These are phyloP conservation scores for Amauroascus verrucosus DNA, from an alignment of 2,329 filamentous ascomycete genomes.

Conservation along the genomic window DNA sequence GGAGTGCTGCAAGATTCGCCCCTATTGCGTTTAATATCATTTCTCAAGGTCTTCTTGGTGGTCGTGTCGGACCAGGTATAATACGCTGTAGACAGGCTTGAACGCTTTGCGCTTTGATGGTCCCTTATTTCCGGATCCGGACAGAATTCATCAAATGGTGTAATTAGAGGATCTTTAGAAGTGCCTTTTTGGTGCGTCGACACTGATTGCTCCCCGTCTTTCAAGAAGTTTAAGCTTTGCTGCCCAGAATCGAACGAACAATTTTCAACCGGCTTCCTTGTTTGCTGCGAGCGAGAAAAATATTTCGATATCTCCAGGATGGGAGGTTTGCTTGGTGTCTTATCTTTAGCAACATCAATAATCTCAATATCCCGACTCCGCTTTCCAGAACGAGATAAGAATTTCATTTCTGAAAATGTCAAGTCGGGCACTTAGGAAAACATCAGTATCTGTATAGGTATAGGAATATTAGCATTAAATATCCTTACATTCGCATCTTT, in stretches of 20 bases:
- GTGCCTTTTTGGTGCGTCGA: not conserved
- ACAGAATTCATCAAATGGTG: not conserved
- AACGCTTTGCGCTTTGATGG: not conserved
- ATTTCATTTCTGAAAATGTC: conserved; percentile 44
- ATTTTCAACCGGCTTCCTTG: not conserved
- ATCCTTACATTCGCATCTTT: conserved; percentile 18
- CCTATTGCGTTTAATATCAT: not conserved
- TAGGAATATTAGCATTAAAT: not conserved
- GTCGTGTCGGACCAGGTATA: conserved; percentile 12
- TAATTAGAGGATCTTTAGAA: not conserved
- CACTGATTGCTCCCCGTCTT: not conserved
- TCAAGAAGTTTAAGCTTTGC: not conserved
- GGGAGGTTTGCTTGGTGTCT: not conserved
- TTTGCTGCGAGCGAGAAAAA: conserved; percentile 1
- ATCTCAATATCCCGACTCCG: not conserved
- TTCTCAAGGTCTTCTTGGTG: not conserved
- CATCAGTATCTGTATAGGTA: not conserved
- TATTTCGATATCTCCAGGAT: conserved; percentile 7
- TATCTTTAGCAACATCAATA: not conserved
- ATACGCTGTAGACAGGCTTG: conserved; percentile 4
- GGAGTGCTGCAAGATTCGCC: not conserved
- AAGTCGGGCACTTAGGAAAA: conserved; percentile 41
- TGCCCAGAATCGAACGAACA: not conserved
- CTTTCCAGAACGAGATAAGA: conserved; percentile 24
- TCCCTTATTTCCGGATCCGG: not conserved